These are phyloP conservation scores for Hypsizygus ulmarius DNA, from an alignment of 1,284 basidiomycete species.

Conservation along the genomic window DNA sequence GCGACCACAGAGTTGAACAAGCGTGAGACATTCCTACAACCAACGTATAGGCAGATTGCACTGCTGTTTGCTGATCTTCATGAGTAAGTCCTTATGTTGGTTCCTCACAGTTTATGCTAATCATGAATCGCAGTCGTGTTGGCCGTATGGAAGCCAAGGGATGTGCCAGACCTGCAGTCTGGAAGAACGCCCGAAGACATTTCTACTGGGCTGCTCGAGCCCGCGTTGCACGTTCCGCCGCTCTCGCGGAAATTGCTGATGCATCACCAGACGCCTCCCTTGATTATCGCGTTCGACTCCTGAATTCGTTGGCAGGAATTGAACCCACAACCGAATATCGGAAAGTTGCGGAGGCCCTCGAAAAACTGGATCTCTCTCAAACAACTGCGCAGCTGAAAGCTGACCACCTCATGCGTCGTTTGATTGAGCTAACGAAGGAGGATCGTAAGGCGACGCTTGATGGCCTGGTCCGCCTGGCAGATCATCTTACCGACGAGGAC, in stretches of 20 bases:
- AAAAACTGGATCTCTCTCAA: constrained; percentile 62
- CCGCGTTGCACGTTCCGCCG: constrained; percentile 65
- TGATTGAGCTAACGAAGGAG: constrained; percentile 62
- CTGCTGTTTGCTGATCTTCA: constrained; percentile 96
- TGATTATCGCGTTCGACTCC: constrained; percentile 57
- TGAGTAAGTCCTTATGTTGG: constrained; percentile 60
- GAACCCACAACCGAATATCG: constrained; percentile 52
- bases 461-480: constrained; percentile 64
- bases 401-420: constrained; percentile 59
- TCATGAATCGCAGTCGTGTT: constrained; percentile 60
- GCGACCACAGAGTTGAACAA: constrained; percentile 69
- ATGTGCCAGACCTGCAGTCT: constrained; percentile 79
- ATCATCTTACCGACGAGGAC: constrained; percentile 72
- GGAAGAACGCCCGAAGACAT: constrained; percentile 87
- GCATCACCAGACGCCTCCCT: constrained; percentile 61
- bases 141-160: constrained; percentile 99
- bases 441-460: constrained; percentile 70
- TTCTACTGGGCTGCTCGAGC: constrained; percentile 97
- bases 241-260: constrained; percentile 55
- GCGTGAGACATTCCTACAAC: constrained; percentile 82
- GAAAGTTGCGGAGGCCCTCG: constrained; percentile 58
- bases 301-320: constrained; percentile 58
- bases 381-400: constrained; percentile 61
- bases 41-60: constrained; percentile 93
- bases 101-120: constrained; percentile 10